Conservation (phyloP, 140 eudicot species). For the Eryngium alpinum region DNA sequence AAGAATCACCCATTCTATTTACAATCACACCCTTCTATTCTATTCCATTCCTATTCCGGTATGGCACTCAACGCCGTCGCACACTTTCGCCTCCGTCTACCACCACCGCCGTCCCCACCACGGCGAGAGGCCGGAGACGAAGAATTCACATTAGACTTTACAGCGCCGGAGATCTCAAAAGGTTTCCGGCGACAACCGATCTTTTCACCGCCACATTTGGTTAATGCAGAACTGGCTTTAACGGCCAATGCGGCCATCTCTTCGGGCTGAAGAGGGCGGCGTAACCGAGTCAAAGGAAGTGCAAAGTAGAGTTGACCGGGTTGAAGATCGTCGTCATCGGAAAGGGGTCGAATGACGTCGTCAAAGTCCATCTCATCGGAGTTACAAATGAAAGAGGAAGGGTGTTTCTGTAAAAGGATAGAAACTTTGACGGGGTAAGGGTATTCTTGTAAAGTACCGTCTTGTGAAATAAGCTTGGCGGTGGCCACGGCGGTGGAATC, state of each 20-base stretch:
- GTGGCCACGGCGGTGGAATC: constrained; percentile 69
- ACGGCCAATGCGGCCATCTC: constrained; percentile 99
- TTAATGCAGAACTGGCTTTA: constrained; percentile 76
- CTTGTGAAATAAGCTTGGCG: constrained; percentile 53
- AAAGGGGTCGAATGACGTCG: constrained; percentile 58
- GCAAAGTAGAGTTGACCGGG: constrained; percentile 78
- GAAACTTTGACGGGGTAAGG: constrained; percentile 71
- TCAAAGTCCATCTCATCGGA: constrained; percentile 92
- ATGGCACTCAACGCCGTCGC: constrained; percentile 36
- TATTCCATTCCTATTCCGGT: constrained; percentile 31
- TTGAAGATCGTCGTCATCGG: constrained; percentile 53
- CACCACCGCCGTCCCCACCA: constrained; percentile 37
- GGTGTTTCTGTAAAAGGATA: constrained; percentile 50
- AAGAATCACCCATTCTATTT: too few species aligned
- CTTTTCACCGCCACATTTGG: constrained; percentile 56
- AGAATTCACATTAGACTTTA: constrained; percentile 12
- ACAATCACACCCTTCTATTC: not conserved
- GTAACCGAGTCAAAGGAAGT: constrained; percentile 50
- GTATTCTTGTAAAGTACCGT: constrained; percentile 69
- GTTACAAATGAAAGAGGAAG: constrained; percentile 57
- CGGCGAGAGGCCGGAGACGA: constrained; percentile 26
- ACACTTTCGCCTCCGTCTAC: constrained; percentile 25
- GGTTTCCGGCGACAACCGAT: constrained; percentile 47
- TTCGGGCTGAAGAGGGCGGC: constrained; percentile 55
- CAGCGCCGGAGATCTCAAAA: constrained; percentile 23